These are phyloP conservation scores for Zelonia costaricensis DNA, from an alignment of 208 protist species.

Conservation along the genomic window DNA sequence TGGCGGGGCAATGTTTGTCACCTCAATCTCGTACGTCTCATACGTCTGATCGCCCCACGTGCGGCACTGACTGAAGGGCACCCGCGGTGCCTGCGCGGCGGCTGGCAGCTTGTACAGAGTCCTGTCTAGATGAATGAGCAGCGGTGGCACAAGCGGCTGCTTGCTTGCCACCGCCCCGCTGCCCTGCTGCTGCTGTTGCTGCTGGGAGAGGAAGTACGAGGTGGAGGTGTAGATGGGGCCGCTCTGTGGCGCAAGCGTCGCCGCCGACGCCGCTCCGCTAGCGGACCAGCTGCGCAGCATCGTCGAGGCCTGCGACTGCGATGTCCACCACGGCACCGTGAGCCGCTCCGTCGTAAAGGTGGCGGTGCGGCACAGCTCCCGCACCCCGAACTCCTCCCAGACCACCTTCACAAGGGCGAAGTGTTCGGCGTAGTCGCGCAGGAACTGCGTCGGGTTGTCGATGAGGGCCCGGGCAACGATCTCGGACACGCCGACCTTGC, in stretches of 20 bases:
- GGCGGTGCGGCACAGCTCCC: constrained; percentile 39
- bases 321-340: constrained; percentile 52
- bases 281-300: constrained; percentile 17
- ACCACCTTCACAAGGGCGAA: constrained; percentile 56
- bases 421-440: constrained; percentile 37
- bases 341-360: constrained; percentile 57
- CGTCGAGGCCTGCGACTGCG: constrained; percentile 35
- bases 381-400: constrained; percentile 55
- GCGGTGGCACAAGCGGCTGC: constrained; percentile 21
- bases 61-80: constrained; percentile 22
- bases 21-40: constrained; percentile 64
- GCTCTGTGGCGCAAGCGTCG: constrained; percentile 4
- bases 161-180: not conserved
- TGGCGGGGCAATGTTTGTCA: constrained; percentile 38
- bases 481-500: constrained; percentile 42
- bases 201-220: constrained; percentile 17
- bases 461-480: constrained; percentile 53
- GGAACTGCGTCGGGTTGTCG: constrained; percentile 50
- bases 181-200: constrained; percentile 23
- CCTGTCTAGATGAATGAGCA: constrained; percentile 59
- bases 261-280: not conserved
- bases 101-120: constrained; percentile 45
- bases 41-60: constrained; percentile 24
- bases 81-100: constrained; percentile 11
- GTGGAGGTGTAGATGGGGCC: constrained; percentile 18